Evolutionary conservation across 2,329 filamentous ascomycete genomes (phyloP).

Genomic region (Epichloe amarillans): DNA sequence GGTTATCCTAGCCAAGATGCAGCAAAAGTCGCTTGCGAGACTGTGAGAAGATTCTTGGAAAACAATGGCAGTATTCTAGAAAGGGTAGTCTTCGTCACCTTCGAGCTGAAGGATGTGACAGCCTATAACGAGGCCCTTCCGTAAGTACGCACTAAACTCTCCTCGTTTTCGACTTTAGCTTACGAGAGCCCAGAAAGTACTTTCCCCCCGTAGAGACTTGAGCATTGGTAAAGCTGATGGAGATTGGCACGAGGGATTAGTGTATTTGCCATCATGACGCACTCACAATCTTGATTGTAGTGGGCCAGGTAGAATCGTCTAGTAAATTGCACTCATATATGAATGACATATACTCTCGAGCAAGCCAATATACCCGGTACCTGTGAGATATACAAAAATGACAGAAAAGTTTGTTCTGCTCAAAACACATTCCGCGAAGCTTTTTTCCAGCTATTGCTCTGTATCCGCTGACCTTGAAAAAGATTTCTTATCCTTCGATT

Average conservation of each 20-base stretch:
- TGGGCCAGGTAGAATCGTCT: not conserved
- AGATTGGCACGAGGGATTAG: not conserved
- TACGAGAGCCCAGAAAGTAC: constrained; percentile 8
- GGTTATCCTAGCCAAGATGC: constrained; percentile 69
- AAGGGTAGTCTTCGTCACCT: constrained; percentile 74
- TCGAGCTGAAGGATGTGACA: constrained; percentile 60
- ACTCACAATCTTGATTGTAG: not conserved
- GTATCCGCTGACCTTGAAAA: not conserved
- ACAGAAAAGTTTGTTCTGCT: not conserved
- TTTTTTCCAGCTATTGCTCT: not conserved
- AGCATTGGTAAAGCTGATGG: not conserved
- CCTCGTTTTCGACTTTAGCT: not conserved
- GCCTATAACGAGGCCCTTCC: constrained; percentile 61
- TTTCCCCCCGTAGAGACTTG: constrained; percentile 15
- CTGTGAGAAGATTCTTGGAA: constrained; percentile 43
- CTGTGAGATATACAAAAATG: not conserved
- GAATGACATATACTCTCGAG: not conserved
- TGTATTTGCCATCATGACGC: not conserved
- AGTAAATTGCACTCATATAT: not conserved
- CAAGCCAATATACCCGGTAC: not conserved
- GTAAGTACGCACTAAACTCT: constrained; percentile 30
- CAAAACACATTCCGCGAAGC: not conserved
- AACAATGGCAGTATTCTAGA: constrained; percentile 39
- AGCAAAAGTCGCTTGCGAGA: constrained; percentile 53
- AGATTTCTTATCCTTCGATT: not conserved